phyloP scores from a whole-genome alignment of 352 stramenopile species.

The Pythium periplocum region DNA sequence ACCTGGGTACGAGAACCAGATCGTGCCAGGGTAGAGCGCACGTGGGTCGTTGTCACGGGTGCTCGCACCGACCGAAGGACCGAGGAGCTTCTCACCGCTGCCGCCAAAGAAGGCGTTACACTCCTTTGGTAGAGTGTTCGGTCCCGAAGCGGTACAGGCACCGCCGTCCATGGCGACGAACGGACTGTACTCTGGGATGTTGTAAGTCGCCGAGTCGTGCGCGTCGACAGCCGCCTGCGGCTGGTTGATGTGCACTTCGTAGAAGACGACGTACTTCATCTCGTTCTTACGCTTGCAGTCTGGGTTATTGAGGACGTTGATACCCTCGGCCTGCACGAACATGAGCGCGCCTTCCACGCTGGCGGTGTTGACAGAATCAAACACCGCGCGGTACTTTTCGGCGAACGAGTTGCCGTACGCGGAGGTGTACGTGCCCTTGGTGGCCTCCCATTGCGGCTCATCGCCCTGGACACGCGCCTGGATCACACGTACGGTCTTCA shows the following conservation, averaged over 20 bases:
- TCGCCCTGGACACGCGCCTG: conserved; percentile 46
- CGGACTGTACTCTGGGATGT: conserved; percentile 39
- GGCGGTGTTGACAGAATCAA: conserved; percentile 76
- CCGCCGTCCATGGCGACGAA: conserved; percentile 63
- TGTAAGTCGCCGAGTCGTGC: conserved; percentile 22
- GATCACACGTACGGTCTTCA: conserved; percentile 27
- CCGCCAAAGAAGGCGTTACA: conserved; percentile 11
- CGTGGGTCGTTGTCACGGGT: conserved; percentile 26
- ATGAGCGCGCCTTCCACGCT: conserved; percentile 72
- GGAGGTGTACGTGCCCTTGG: conserved; percentile 17
- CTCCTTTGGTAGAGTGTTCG: conserved; percentile 10
- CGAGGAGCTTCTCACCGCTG: conserved; percentile 19
- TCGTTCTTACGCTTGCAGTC: conserved; percentile 58
- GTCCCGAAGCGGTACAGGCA: conserved; percentile 27
- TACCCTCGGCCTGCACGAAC: conserved; percentile 79
- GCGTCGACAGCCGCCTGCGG: conserved; percentile 29
- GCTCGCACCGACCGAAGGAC: conserved; percentile 33
- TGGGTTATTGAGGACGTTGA: conserved; percentile 34
- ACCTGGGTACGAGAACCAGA: conserved; percentile 71
- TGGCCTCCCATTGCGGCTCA: conserved; percentile 24
- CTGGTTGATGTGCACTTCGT: conserved; percentile 51
- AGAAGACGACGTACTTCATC: conserved; percentile 73
- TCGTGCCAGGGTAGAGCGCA: conserved; percentile 47
- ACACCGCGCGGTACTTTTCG: conserved; percentile 29
- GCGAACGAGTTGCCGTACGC: conserved; percentile 20